These are phyloP conservation scores for Cucumis cinereus DNA, from an alignment of 306 rosid species.

Conservation along the genomic window DNA sequence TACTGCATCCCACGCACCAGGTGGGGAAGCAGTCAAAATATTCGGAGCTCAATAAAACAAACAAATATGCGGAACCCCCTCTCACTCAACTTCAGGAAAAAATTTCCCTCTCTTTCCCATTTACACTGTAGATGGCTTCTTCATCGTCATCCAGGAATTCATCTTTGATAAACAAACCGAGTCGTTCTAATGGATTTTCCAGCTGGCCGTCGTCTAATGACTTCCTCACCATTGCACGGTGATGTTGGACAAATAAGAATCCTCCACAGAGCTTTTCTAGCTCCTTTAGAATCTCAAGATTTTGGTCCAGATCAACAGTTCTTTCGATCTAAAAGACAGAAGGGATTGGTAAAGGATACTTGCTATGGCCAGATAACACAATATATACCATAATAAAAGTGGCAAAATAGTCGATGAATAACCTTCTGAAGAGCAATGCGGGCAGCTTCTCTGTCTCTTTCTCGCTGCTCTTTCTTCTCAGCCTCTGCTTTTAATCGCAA, in stretches of 20 bases:
- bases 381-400: background rate
- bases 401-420: background rate
- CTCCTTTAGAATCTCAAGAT: conserved; percentile 42
- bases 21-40: background rate
- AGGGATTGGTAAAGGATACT: background rate
- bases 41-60: background rate
- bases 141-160: conserved; percentile 47
- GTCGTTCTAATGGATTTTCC: conserved; percentile 49
- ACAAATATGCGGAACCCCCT: background rate
- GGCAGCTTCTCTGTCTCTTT: conserved; percentile 82
- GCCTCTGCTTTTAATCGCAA: conserved; percentile 36
- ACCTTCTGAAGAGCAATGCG: conserved; percentile 65
- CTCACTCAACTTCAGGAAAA: conserved; percentile 9
- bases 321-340: conserved; percentile 39
- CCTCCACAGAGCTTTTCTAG: conserved; percentile 56
- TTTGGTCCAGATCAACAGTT: conserved; percentile 56
- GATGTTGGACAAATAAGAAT: conserved; percentile 14
- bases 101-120: conserved; percentile 54
- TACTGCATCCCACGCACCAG: background rate
- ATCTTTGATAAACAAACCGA: conserved; percentile 69
- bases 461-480: conserved; percentile 39
- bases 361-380: background rate
- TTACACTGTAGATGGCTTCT: conserved; percentile 20
- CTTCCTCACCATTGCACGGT: background rate
- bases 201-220: background rate